Conservation (phyloP, 495 filamentous ascomycete genomes). For the Hyaloscypha bicolor region DNA sequence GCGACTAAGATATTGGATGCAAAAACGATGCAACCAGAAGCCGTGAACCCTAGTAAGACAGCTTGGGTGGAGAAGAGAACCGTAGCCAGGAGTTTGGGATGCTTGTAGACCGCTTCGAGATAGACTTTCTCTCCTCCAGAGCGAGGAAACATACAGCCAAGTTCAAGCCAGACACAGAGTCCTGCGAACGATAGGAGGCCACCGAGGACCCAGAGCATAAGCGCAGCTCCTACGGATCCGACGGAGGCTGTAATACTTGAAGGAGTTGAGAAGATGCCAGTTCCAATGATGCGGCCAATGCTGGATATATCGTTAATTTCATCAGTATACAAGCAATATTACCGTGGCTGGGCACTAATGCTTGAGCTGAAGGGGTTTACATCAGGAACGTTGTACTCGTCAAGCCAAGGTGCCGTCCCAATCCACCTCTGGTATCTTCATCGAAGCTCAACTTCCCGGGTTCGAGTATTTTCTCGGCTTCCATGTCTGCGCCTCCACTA, state of each 20-base stretch:
- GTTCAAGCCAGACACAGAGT: slow-evolving; percentile 52
- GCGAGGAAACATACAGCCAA: slow-evolving; percentile 39
- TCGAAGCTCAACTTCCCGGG: slow-evolving; percentile 32
- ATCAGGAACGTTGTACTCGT: slow-evolving; percentile 48
- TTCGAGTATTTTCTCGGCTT: slow-evolving; percentile 1
- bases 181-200: slow-evolving; percentile 42
- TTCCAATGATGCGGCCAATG: slow-evolving; percentile 25
- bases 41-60: slow-evolving; percentile 37
- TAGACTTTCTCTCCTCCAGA: slow-evolving; percentile 48
- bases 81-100: slow-evolving; percentile 55
- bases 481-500: not conserved
- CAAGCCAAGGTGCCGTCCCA: slow-evolving; percentile 43
- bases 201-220: slow-evolving; percentile 45
- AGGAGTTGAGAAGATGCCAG: slow-evolving; percentile 52
- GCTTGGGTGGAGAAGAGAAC: slow-evolving; percentile 52
- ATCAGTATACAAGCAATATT: not conserved
- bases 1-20: slow-evolving; percentile 37
- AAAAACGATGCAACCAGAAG: slow-evolving; percentile 38
- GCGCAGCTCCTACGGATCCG: slow-evolving; percentile 46
- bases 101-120: slow-evolving; percentile 54
- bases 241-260: slow-evolving; percentile 50
- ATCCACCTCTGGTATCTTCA: slow-evolving; percentile 35
- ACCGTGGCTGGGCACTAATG: too few relatives aligned
- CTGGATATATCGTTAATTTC: not conserved
- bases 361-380: slow-evolving; percentile 23